Evolutionary conservation across 2,329 filamentous ascomycete species (phyloP), one percentile per base, ranked within the genome.

Genomic region (Cladophialophora carrionii): DNA sequence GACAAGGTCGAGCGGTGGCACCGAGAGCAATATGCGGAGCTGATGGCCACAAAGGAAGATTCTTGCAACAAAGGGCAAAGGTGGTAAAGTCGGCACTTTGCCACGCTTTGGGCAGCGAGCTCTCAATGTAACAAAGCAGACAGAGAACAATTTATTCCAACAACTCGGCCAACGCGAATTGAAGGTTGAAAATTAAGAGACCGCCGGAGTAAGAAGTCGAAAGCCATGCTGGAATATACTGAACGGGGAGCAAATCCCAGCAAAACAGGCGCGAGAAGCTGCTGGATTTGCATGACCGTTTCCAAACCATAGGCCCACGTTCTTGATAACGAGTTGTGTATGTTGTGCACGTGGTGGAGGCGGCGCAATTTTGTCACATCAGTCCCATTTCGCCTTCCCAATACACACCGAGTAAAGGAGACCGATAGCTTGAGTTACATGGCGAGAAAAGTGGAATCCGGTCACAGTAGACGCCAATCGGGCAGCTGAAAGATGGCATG

Each of bases 271-370:
- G n/a, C 17, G 17, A 53, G 29, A 61, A 53, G 8, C 8, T 20
- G 52, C 4, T 26, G 9, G n/a, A 24, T 37, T 31, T n/a, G 48
- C 48, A 61, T 32, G 48, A 32, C 24, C 31, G 46, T 32, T 41
- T 46, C 51, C 32, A 31, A 46, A 37, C 52, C 31, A 54, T 46
- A n/a, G 59, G 49, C 59, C 59, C 49, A 61, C 51, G 24, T 49
- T 53, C 37, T 55, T 26, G 59, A 61, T 61, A 61, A 61, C 59
- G 26, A 61, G 7, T 10, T n/a, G 24, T 24, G 22, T 32, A 20
- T 53, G 59, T 61, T 32, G 34, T 24, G 59, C 59, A 61, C 59
- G 51, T 61, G 59, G 57, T 61, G 59, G 59, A 61, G 59, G 51
- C 51, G 37, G 20, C 49, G 41, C 32, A 37, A 43, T 20, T 55